Conservation (phyloP, 2,329 filamentous ascomycete species). For the Blastomyces silverae region DNA sequence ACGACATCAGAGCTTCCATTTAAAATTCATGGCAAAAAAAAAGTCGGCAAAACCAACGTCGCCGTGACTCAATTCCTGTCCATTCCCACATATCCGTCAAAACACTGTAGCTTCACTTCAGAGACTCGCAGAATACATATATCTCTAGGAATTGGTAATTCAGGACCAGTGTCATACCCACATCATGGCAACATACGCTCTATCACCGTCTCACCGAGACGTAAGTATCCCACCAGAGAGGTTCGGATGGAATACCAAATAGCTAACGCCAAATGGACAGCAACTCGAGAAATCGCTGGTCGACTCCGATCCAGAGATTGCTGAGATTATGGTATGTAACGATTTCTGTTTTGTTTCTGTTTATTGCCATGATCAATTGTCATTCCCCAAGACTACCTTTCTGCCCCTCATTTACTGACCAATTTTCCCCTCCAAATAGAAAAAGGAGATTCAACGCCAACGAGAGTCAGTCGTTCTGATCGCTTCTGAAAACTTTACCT, state of each 20-base stretch:
- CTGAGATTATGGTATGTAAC: conserved; percentile 79
- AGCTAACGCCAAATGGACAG: conserved; percentile 47
- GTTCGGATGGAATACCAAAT: conserved; percentile 17
- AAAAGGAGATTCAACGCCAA: conserved; percentile 92
- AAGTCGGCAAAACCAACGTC: not conserved
- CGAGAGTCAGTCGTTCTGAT: conserved; percentile 98
- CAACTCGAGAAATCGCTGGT: conserved; percentile 93
- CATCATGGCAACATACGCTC: conserved; percentile 52
- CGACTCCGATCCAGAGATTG: conserved; percentile 88
- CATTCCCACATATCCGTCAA: not conserved
- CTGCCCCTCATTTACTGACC: conserved; percentile 11
- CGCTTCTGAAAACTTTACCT: conserved; percentile 98
- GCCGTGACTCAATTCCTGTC: not conserved
- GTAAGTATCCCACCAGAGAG: conserved; percentile 39
- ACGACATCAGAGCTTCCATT: not conserved
- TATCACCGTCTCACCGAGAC: conserved; percentile 60
- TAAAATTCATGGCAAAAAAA: not conserved
- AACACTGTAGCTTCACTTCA: not conserved
- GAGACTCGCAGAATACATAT: not conserved
- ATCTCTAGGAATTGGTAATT: not conserved
- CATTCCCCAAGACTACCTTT: not conserved
- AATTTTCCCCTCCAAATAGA: conserved; percentile 45
- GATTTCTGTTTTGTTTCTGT: conserved; percentile 12
- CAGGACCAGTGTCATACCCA: conserved; percentile 2
- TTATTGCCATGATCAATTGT: conserved; percentile 5